A percentile compares a stretch with the other conserved stretches of the same genome.
Evolutionary conservation across 2,329 filamentous ascomycete genomes (phyloP).

Genomic region (Scedosporium boydii): DNA sequence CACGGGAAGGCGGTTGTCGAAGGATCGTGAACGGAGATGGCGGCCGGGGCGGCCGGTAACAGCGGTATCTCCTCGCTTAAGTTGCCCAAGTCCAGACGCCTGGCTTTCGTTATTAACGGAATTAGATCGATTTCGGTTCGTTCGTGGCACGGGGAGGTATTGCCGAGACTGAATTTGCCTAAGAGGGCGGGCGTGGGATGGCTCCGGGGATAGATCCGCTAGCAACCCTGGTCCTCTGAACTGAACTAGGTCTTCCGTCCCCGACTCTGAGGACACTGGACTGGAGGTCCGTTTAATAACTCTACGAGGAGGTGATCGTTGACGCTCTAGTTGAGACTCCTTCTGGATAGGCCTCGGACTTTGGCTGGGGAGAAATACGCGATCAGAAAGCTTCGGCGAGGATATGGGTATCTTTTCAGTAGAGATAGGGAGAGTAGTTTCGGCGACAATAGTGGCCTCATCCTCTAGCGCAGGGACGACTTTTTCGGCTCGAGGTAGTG

Average conservation of each 20-base stretch:
- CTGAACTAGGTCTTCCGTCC: background rate
- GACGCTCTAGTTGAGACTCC: background rate
- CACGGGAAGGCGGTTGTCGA: background rate
- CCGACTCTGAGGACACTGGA: background rate
- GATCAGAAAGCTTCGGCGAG: background rate
- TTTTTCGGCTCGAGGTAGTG: background rate
- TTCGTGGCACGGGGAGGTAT: background rate
- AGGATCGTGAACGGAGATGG: background rate
- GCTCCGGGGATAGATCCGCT: background rate
- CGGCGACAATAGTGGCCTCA: background rate
- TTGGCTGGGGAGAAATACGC: background rate
- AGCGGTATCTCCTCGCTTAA: background rate
- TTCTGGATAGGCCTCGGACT: background rate
- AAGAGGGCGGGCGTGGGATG: background rate
- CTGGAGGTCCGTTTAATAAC: background rate
- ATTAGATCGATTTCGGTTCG: constrained; percentile 1
- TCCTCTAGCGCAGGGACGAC: background rate
- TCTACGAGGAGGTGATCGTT: background rate
- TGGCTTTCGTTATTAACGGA: background rate
- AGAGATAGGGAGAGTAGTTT: background rate
- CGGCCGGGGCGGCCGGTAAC: background rate
- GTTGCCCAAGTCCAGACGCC: background rate
- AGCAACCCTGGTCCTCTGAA: background rate
- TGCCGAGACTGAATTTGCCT: background rate
- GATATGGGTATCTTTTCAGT: background rate